phyloP scores from a whole-genome alignment of 2,329 filamentous ascomycete species.

The Mariannaea sp. region DNA sequence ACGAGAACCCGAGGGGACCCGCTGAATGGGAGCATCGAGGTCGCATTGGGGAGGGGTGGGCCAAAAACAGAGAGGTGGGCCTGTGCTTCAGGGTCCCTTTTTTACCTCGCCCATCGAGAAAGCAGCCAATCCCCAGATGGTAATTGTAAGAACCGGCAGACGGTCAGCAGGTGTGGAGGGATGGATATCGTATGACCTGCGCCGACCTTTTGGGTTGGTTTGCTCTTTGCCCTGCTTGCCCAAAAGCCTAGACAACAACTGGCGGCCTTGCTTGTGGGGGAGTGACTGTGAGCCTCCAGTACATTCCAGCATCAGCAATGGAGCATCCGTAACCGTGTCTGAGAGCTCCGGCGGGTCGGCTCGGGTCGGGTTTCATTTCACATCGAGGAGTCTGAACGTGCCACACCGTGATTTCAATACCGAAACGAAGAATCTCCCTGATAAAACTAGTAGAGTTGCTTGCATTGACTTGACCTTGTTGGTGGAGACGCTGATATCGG shows the following conservation, averaged over 20 bases:
- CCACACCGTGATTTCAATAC: neutral
- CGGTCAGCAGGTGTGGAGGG: conserved; percentile 38
- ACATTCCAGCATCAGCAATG: conserved; percentile 5
- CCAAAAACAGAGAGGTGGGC: conserved; percentile 9
- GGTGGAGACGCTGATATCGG: conserved; percentile 5
- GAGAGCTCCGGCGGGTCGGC: conserved; percentile 12
- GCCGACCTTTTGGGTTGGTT: neutral
- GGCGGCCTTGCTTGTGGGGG: conserved; percentile 17
- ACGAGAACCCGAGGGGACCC: conserved; percentile 28
- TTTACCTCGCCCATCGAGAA: neutral
- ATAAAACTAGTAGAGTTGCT: conserved; percentile 1
- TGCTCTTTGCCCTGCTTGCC: neutral
- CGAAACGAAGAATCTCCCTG: conserved; percentile 1
- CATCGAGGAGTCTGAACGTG: neutral
- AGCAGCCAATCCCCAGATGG: conserved; percentile 25
- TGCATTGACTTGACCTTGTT: neutral
- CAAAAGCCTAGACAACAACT: too few species aligned
- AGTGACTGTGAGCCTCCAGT: neutral
- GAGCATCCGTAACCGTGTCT: conserved; percentile 9
- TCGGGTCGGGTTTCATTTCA: conserved; percentile 9
- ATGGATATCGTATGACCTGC: conserved; percentile 37
- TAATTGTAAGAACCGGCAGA: conserved; percentile 36
- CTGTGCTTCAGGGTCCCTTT: conserved; percentile 4
- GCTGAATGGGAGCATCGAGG: conserved; percentile 4
- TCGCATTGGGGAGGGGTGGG: neutral